A percentile compares a stretch with the other conserved stretches of the same genome.
These are phyloP conservation scores for Lipomyces japonicus DNA, from an alignment of 805 yeast genomes.

Conservation along the genomic window DNA sequence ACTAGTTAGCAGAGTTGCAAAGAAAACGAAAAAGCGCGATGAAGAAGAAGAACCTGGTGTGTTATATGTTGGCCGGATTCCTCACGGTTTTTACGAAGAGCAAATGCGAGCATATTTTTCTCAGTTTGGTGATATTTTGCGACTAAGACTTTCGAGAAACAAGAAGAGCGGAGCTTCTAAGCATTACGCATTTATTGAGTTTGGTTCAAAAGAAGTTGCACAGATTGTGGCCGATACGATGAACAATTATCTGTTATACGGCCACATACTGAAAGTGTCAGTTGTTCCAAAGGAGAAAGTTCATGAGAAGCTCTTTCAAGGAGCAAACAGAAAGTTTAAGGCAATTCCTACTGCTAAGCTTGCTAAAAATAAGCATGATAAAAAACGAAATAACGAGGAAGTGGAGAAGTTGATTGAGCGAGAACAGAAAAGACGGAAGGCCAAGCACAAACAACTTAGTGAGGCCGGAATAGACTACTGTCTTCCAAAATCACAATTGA, in stretches of 20 bases:
- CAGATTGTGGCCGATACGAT: slow-evolving; percentile 88
- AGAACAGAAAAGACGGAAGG: slow-evolving; percentile 43
- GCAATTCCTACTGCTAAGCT: slow-evolving; percentile 59
- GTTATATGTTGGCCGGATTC: slow-evolving; percentile 85
- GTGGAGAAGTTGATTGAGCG: slow-evolving; percentile 54
- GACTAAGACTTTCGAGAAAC: slow-evolving; percentile 79
- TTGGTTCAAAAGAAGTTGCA: slow-evolving; percentile 69
- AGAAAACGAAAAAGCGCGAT: slow-evolving; percentile 24
- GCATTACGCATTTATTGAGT: slow-evolving; percentile 89
- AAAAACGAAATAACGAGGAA: slow-evolving; percentile 52
- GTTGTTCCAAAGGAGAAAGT: slow-evolving; percentile 43
- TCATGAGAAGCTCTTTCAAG: slow-evolving; percentile 53
- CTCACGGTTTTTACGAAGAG: slow-evolving; percentile 84
- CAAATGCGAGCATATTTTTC: slow-evolving; percentile 69
- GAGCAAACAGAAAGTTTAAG: slow-evolving; percentile 53
- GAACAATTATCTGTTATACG: slow-evolving; percentile 88
- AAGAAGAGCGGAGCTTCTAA: slow-evolving; percentile 86
- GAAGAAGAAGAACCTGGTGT: slow-evolving; percentile 38
- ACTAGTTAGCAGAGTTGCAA: slow-evolving; percentile 4
- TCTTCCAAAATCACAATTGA: slow-evolving; percentile 12
- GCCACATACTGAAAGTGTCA: slow-evolving; percentile 77
- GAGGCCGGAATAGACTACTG: slow-evolving; percentile 56
- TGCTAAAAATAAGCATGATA: slow-evolving; percentile 51
- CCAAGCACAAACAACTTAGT: slow-evolving; percentile 50
- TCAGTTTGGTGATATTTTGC: slow-evolving; percentile 84